Evolutionary conservation across 345 rosid genomes (phyloP).

Genomic region (Sisymbrium altissimum): DNA sequence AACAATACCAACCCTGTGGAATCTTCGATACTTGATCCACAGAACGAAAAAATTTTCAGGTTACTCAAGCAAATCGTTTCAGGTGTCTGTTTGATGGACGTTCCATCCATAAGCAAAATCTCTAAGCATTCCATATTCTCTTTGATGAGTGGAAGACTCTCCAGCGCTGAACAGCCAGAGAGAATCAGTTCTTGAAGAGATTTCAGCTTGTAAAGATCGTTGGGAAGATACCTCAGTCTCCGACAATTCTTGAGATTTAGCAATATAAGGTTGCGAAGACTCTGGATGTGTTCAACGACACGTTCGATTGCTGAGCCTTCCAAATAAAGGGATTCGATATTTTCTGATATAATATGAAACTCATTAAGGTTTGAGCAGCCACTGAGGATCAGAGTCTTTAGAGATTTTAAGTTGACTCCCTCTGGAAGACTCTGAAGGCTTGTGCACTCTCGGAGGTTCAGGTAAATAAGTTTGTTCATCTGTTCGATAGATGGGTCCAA

Average conservation of each 20-base stretch:
- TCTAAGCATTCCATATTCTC: slow-evolving; percentile 26
- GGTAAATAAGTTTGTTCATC: slow-evolving; percentile 17
- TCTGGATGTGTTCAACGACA: slow-evolving; percentile 19
- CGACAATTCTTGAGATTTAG: slow-evolving; percentile 28
- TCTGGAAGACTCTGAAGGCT: slow-evolving; percentile 21
- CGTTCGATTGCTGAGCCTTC: slow-evolving; percentile 24
- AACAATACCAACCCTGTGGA: neutral
- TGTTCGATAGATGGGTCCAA: slow-evolving; percentile 1
- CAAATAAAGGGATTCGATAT: slow-evolving; percentile 14
- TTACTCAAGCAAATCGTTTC: slow-evolving; percentile 3
- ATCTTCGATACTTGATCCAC: slow-evolving; percentile 12
- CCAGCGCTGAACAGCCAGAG: slow-evolving; percentile 18
- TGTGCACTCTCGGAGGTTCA: slow-evolving; percentile 29
- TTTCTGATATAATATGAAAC: slow-evolving; percentile 24
- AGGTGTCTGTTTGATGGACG: slow-evolving; percentile 7
- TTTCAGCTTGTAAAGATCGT: slow-evolving; percentile 25
- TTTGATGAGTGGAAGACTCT: slow-evolving; percentile 23
- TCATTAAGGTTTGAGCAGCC: slow-evolving; percentile 28
- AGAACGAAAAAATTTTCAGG: slow-evolving; percentile 18
- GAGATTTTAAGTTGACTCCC: neutral
- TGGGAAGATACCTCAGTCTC: slow-evolving; percentile 20
- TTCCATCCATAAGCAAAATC: slow-evolving; percentile 32
- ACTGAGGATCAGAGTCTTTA: slow-evolving; percentile 23
- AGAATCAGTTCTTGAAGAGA: slow-evolving; percentile 32
- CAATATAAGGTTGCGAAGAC: slow-evolving; percentile 12